A percentile compares a stretch with the other conserved stretches of the same genome.
Conservation (phyloP, 495 filamentous ascomycete species). For the Penicillium verhagenii region DNA sequence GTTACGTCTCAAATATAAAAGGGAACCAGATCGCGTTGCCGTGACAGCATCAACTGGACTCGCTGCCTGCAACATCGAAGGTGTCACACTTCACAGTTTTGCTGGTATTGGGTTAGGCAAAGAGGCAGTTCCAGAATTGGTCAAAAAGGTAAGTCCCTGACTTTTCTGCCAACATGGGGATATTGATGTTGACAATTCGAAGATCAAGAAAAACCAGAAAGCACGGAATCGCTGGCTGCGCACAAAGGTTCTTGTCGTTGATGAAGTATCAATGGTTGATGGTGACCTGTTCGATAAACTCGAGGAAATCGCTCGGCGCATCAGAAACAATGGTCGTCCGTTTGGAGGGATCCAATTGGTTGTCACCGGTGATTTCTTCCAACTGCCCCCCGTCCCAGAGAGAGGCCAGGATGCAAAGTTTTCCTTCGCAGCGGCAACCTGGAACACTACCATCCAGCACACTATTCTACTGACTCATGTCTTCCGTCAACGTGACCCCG, state of each 20-base stretch:
- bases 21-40: conserved; percentile 77
- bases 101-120: conserved; percentile 94
- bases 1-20: conserved; percentile 69
- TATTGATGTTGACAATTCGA: background rate
- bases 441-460: conserved; percentile 89
- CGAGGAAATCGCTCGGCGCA: conserved; percentile 76
- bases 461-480: conserved; percentile 95
- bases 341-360: conserved; percentile 97
- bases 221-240: conserved; percentile 84
- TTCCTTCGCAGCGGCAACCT: conserved; percentile 86
- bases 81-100: conserved; percentile 94
- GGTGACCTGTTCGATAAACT: conserved; percentile 96
- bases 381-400: conserved; percentile 91
- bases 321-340: conserved; percentile 82
- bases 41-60: conserved; percentile 95
- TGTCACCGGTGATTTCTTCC: conserved; percentile 97
- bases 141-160: conserved; percentile 61
- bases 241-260: conserved; percentile 82
- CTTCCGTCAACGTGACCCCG: conserved; percentile 91
- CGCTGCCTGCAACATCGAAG: conserved; percentile 94
- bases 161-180: background rate
- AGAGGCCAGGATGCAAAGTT: conserved; percentile 70
- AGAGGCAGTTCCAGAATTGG: conserved; percentile 74
- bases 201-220: conserved; percentile 83
- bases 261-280: conserved; percentile 98